Base-by-base conservation (phyloP, 768 basidiomycete species). In the Nidularia pulvinata region DNA sequence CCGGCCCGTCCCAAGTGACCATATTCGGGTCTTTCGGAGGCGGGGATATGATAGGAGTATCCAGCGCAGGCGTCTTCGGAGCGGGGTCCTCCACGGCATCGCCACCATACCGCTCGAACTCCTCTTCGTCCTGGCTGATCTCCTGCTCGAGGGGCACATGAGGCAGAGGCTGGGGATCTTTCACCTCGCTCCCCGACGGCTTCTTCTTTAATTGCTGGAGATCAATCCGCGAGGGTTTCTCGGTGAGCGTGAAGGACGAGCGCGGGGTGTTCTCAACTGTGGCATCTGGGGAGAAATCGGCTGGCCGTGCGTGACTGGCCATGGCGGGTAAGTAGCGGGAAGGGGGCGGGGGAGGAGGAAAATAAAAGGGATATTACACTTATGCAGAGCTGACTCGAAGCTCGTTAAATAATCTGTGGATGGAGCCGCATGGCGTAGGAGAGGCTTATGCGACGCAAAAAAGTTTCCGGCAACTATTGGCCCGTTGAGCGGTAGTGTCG, bases 1-100 rank as follows among this genome's bases (percentile, higher is more conserved):
- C 61, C 0, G 79, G 76, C 0, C 80, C 82, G 59, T 82, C 80
- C 82, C 82, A 86, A 7, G 63, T 68, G 6, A 84, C 79, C 57
- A 70, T 64, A 25, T 72, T 65, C 1, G 66, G 61, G 54, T 77
- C 73, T 0, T 55, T 52, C 2, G 61, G 59, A 22, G 69, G 64
- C 19, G 57, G 55, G 52, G 6, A 50, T 43, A 33, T 34, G 44
- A 42, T 11, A 14, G 33, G 33, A 11, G 30, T 13, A 33, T 2
- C 14, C 30, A 16, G 19, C 45, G 13, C 13, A 13, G 19, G 30
- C 5, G 34, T 34, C 48, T 55, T 68, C 35, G 59, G 59, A 46
- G 50, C 56, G 1, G 71, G 71, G 6, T 67, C 64, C 33, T 61
- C 63, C 11, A 65, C 59, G 44, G 69, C 69, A 49, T 70, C 67